These are phyloP conservation scores for Globisporangium lucens DNA, from an alignment of 352 stramenopile genomes.

Conservation along the genomic window DNA sequence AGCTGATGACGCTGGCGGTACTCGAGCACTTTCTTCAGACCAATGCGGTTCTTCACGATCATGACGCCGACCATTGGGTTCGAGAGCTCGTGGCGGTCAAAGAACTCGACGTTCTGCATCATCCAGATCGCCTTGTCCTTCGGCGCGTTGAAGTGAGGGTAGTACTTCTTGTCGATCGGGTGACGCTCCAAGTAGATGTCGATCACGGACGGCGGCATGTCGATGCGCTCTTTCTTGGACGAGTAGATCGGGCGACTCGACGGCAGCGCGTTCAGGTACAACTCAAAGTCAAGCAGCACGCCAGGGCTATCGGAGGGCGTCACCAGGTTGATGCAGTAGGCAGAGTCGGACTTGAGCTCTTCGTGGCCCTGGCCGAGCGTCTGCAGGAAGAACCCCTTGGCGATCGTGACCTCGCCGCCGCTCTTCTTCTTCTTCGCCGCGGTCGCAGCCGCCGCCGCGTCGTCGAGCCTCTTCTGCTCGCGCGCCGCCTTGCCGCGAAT, in stretches of 20 bases:
- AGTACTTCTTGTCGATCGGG: slow-evolving; percentile 73
- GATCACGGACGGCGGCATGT: slow-evolving; percentile 69
- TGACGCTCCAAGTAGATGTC: slow-evolving; percentile 79
- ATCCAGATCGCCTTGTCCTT: slow-evolving; percentile 80
- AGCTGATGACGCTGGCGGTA: slow-evolving; percentile 73
- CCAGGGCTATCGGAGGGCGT: slow-evolving; percentile 53
- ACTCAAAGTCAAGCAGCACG: slow-evolving; percentile 63
- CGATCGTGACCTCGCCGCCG: slow-evolving; percentile 28
- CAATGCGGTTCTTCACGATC: slow-evolving; percentile 80
- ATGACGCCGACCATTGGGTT: slow-evolving; percentile 75
- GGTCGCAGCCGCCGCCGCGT: slow-evolving; percentile 2
- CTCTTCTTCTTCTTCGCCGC: slow-evolving; percentile 15
- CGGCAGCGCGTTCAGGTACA: slow-evolving; percentile 69
- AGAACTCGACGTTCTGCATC: slow-evolving; percentile 86
- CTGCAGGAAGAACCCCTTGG: slow-evolving; percentile 70
- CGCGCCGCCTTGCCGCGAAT: slow-evolving; percentile 15
- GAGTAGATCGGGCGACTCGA: slow-evolving; percentile 60
- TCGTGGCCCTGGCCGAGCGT: slow-evolving; percentile 69
- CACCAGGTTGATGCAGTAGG: slow-evolving; percentile 82
- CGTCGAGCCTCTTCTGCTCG: slow-evolving; percentile 5
- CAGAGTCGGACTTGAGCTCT: slow-evolving; percentile 42
- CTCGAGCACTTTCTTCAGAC: slow-evolving; percentile 79
- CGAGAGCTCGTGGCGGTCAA: slow-evolving; percentile 71
- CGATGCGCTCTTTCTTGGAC: slow-evolving; percentile 29
- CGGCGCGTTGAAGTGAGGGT: slow-evolving; percentile 44